Percentiles rank a stretch among this genome's conserved stretches.
phyloP scores from a whole-genome alignment of 2,329 filamentous ascomycete species.

The Nothomitra cinnamomea region DNA sequence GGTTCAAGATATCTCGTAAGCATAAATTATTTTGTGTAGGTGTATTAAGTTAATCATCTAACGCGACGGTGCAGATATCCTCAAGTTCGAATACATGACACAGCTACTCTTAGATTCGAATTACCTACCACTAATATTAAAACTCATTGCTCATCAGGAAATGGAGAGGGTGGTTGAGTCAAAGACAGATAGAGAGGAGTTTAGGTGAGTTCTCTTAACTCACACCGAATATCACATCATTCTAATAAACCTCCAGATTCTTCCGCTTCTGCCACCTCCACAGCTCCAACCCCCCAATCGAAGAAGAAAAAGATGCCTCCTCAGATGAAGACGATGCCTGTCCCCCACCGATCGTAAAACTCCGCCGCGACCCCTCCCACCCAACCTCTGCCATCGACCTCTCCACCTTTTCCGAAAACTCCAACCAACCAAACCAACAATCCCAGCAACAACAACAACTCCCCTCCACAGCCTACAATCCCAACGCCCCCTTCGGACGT shows the following conservation, averaged over 20 bases:
- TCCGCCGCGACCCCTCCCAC: slow-evolving; percentile 31
- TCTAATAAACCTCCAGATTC: not conserved
- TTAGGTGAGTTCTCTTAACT: not conserved
- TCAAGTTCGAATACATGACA: slow-evolving; percentile 92
- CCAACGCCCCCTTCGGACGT: slow-evolving; percentile 23
- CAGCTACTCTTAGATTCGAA: slow-evolving; percentile 89
- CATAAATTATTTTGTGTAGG: slow-evolving; percentile 11
- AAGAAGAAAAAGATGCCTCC: not conserved
- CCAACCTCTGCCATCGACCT: slow-evolving; percentile 19
- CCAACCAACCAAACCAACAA: slow-evolving; percentile 6
- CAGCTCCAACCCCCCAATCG: not conserved
- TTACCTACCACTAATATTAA: slow-evolving; percentile 80
- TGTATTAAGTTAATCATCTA: not conserved
- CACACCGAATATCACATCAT: not conserved
- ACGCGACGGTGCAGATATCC: slow-evolving; percentile 42
- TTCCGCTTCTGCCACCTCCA: not conserved
- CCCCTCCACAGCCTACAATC: slow-evolving; percentile 7
- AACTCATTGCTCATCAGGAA: slow-evolving; percentile 88
- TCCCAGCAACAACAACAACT: not conserved
- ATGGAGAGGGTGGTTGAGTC: slow-evolving; percentile 80
- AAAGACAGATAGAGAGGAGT: slow-evolving; percentile 56
- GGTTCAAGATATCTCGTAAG: slow-evolving; percentile 89
- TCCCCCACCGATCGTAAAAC: slow-evolving; percentile 58
- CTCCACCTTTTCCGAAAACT: slow-evolving; percentile 14
- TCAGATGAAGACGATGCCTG: slow-evolving; percentile 54